Evolutionary conservation across 208 protist genomes (phyloP).

Genomic region (Phytomonas francai): DNA sequence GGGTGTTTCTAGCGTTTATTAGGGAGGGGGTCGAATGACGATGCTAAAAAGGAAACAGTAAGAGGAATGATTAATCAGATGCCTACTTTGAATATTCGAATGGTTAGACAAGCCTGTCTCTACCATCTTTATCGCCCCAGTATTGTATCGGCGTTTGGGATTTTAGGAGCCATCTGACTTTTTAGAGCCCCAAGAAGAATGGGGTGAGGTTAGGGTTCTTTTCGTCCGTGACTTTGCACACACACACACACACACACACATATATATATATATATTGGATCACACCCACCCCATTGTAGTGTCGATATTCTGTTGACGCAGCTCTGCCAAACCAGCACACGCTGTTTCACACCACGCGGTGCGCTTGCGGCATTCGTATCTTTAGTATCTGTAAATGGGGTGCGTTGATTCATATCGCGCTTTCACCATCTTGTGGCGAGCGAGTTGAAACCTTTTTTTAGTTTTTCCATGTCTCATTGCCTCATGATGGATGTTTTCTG

Average conservation of each 20-base stretch:
- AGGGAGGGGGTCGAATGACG: not conserved
- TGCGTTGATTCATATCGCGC: not conserved
- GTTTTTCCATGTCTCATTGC: not conserved
- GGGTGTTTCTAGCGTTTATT: not conserved
- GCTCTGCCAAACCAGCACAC: not conserved
- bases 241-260: no score
- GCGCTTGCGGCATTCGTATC: not conserved
- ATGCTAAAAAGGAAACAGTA: not conserved
- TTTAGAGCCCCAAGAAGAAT: not conserved
- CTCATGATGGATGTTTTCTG: not conserved
- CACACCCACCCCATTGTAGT: not conserved
- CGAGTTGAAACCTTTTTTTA: not conserved
- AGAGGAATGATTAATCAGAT: not conserved
- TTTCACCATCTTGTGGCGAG: not conserved
- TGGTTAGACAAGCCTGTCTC: not conserved
- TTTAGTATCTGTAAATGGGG: not conserved
- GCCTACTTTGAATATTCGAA: not conserved
- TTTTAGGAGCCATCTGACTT: not conserved
- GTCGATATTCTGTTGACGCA: not conserved
- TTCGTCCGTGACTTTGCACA: not conserved
- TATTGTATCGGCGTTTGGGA: not conserved
- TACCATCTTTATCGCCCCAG: not conserved
- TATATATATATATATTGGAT: not conserved
- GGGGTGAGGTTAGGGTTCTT: not conserved
- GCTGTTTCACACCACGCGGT: not conserved